Base-by-base conservation (phyloP, 164 flowering plant species). In the Tinospora cordifolia region DNA sequence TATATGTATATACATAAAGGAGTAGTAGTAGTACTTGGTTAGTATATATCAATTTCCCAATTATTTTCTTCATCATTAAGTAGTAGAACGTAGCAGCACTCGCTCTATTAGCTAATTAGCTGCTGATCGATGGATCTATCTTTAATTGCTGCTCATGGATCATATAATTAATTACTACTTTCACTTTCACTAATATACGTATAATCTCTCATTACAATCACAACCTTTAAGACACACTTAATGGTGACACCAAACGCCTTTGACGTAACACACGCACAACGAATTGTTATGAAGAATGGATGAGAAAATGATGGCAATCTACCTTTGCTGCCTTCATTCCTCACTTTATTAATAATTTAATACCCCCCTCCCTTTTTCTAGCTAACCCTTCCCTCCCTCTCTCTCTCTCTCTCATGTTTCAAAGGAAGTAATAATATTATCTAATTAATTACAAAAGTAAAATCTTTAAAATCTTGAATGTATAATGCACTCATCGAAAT, bases 261-360 rank as follows among this genome's bases (percentile, higher is more conserved):
- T 54, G 59, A 54, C 59, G 5, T 19, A 17, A 54, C 12, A 54
- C 24, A 54, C 12, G n/a, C 24, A 54, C 59, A 54, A 54, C n/a
- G 24, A 54, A 17, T 54, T 54, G 59, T 21, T 54, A 54, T 54
- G n/a, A n/a, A n/a, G n/a, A n/a, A n/a, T 19, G 59, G 59, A 19
- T 54, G 59, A 54, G 59, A 54, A 54, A 54, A 54, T 54, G 59
- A 54, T 54, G 59, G 59, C 59, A 54, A 54, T 54, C 59, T 21
- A 54, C 59, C 59, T 12, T 54, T 7, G 59, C 3, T 54, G 59
- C n/a, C 59, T 54, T 54, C 54, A 47, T 11, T 21, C 2, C 2
- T 19, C 24, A 1, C 47, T 44, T 44, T 44, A 44, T 44, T 9
- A 9, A 44, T 44, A 44, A 17, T 54, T 19, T 54, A 22, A 17